phyloP scores from a whole-genome alignment of 2,329 filamentous ascomycete genomes.

The Fusarium robinianum region DNA sequence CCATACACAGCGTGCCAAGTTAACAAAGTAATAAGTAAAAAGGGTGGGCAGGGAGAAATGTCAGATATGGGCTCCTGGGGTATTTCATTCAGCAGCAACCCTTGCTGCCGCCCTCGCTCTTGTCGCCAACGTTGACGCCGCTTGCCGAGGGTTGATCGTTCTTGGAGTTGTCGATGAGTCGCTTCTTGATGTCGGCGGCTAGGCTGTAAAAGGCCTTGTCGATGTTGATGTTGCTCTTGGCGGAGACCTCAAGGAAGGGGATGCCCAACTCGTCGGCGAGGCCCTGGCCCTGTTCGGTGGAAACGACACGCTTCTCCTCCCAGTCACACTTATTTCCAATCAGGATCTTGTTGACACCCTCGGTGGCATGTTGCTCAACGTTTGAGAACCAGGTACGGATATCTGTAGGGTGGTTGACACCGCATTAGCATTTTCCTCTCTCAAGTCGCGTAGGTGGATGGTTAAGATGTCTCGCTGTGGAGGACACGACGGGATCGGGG shows the following conservation, averaged over 20 bases:
- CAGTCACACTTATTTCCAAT: conserved; percentile 99
- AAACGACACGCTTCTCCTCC: conserved; percentile 97
- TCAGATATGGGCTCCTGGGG: conserved; percentile 23
- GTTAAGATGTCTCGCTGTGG: neutral
- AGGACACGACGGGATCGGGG: too few species aligned
- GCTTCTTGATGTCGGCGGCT: conserved; percentile 97
- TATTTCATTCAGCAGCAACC: conserved; percentile 73
- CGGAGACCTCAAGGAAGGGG: conserved; percentile 96
- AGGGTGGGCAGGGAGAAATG: conserved; percentile 30
- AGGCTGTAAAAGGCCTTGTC: conserved; percentile 98
- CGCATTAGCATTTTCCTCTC: conserved; percentile 18
- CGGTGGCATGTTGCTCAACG: conserved; percentile 95
- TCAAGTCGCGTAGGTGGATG: conserved; percentile 6
- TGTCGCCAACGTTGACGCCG: conserved; percentile 72
- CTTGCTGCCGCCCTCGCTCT: conserved; percentile 60
- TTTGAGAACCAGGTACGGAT: conserved; percentile 99
- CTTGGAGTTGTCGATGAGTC: conserved; percentile 89
- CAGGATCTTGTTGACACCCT: conserved; percentile 99
- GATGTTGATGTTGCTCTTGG: conserved; percentile 99
- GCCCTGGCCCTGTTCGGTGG: conserved; percentile 88
- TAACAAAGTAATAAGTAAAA: conserved; percentile 33
- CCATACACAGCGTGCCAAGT: conserved; percentile 25
- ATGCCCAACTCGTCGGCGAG: conserved; percentile 96
- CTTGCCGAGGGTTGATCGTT: conserved; percentile 64
- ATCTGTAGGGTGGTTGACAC: conserved; percentile 59